A percentile compares a stretch with the other conserved stretches of the same genome.
Evolutionary conservation across 2,329 filamentous ascomycete species (phyloP).

Genomic region (Capronia coronata): DNA sequence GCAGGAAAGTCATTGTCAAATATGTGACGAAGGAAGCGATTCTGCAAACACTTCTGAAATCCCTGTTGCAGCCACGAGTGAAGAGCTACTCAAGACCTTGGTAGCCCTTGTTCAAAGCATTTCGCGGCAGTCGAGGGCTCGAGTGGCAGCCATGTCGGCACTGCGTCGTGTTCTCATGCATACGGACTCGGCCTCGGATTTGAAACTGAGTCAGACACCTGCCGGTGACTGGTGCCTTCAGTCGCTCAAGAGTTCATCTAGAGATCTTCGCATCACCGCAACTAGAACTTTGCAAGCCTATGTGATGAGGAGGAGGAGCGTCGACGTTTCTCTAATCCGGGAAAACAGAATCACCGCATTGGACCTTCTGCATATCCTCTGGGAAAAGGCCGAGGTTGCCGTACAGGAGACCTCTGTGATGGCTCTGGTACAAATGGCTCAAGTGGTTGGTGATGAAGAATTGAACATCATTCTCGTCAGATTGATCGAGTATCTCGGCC

Average conservation of each 20-base stretch:
- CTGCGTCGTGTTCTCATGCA: slow-evolving; percentile 66
- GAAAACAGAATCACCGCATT: slow-evolving; percentile 66
- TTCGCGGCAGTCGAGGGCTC: slow-evolving; percentile 50
- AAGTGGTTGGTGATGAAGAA: slow-evolving; percentile 70
- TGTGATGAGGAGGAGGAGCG: slow-evolving; percentile 42
- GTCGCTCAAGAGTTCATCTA: slow-evolving; percentile 72
- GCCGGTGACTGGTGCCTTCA: slow-evolving; percentile 76
- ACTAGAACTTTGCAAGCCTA: slow-evolving; percentile 64
- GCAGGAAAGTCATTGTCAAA: slow-evolving; percentile 28
- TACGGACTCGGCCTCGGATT: slow-evolving; percentile 50
- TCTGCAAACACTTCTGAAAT: background rate
- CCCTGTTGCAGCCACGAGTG: slow-evolving; percentile 24
- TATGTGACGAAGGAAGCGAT: slow-evolving; percentile 34
- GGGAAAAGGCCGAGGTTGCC: slow-evolving; percentile 59
- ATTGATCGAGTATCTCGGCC: slow-evolving; percentile 79
- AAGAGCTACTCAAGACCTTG: slow-evolving; percentile 40
- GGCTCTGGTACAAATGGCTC: slow-evolving; percentile 77
- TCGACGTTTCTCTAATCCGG: slow-evolving; percentile 45
- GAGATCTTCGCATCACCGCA: slow-evolving; percentile 77
- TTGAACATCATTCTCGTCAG: slow-evolving; percentile 78
- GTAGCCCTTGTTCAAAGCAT: slow-evolving; percentile 38
- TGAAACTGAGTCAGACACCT: slow-evolving; percentile 61
- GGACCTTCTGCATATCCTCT: slow-evolving; percentile 64
- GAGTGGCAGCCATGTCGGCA: slow-evolving; percentile 65
- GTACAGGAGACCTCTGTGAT: slow-evolving; percentile 79